A percentile compares a stretch with the other conserved stretches of the same genome.
phyloP scores from a whole-genome alignment of 192 early-diverging fungal species.

The Entomortierella beljakovae region DNA sequence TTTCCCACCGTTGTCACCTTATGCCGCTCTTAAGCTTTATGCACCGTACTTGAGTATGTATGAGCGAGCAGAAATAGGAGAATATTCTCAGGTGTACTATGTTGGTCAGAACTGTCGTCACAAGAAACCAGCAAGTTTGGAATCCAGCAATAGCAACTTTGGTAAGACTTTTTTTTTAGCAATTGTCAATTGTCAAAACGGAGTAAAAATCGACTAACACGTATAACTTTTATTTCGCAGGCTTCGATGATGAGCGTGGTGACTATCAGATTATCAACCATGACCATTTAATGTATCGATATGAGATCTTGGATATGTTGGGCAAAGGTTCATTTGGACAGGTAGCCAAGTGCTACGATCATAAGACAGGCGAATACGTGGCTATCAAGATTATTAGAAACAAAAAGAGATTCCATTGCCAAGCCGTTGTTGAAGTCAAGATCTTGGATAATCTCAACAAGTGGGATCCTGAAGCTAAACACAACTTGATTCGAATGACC shows the following conservation, averaged over 20 bases:
- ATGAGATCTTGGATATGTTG: conserved; percentile 90
- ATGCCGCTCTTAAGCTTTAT: conserved; percentile 73
- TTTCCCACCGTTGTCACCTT: conserved; percentile 65
- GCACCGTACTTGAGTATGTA: conserved; percentile 82
- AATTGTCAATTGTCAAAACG: too few relatives aligned
- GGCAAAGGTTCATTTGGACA: conserved; percentile 95
- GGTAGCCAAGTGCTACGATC: conserved; percentile 94
- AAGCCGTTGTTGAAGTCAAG: conserved; percentile 94
- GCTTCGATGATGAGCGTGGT: conserved; percentile 92
- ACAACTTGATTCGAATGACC: conserved; percentile 89
- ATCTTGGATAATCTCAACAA: conserved; percentile 86
- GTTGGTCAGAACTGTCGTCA: conserved; percentile 78
- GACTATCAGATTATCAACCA: conserved; percentile 89
- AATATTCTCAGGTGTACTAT: conserved; percentile 88
- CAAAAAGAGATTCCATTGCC: conserved; percentile 96
- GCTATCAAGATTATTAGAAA: conserved; percentile 97
- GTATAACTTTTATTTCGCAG: conserved; percentile 6
- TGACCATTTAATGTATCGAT: conserved; percentile 95
- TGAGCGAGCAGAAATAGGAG: conserved; percentile 89
- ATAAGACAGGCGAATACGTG: conserved; percentile 86
- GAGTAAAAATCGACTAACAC: too few relatives aligned
- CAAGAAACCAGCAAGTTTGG: conserved; percentile 70
- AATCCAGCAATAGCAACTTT: conserved; percentile 69
- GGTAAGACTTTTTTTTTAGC: conserved; percentile 44
- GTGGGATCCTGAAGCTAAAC: conserved; percentile 85